Evolutionary conservation across 345 rosid species (phyloP).

Genomic region (Eutrema japonicum): DNA sequence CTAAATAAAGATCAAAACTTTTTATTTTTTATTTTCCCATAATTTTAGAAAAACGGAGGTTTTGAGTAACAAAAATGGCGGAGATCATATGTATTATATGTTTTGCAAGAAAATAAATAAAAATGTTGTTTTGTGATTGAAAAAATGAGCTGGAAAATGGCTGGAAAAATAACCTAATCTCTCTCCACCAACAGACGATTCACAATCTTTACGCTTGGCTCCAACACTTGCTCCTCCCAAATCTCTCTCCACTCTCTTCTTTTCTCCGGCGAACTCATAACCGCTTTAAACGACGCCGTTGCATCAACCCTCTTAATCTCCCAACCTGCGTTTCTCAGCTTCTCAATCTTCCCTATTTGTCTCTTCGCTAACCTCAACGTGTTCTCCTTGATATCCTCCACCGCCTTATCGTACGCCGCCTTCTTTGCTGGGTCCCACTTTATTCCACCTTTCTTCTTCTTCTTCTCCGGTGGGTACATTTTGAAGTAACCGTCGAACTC

Average conservation of each 20-base stretch:
- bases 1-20: slow-evolving; percentile 29
- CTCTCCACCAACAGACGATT: slow-evolving; percentile 60
- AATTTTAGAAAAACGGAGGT: slow-evolving; percentile 15
- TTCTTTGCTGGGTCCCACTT: slow-evolving; percentile 43
- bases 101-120: slow-evolving; percentile 13
- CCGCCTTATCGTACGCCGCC: slow-evolving; percentile 66
- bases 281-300: slow-evolving; percentile 62
- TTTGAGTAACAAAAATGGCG: slow-evolving; percentile 38
- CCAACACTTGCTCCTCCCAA: slow-evolving; percentile 76
- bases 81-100: slow-evolving; percentile 32
- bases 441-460: background rate
- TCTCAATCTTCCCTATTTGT: slow-evolving; percentile 70
- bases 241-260: slow-evolving; percentile 54
- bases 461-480: slow-evolving; percentile 47
- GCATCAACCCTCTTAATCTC: slow-evolving; percentile 75
- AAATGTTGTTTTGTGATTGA: background rate
- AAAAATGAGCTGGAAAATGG: slow-evolving; percentile 47
- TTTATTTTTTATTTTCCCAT: background rate
- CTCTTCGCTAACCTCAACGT: slow-evolving; percentile 78
- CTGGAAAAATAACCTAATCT: slow-evolving; percentile 59
- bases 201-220: slow-evolving; percentile 87
- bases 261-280: slow-evolving; percentile 25
- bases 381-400: slow-evolving; percentile 72
- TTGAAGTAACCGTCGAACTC: slow-evolving; percentile 72
- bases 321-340: slow-evolving; percentile 69